Evolutionary conservation across 2,329 filamentous ascomycete genomes (phyloP), one percentile per base, ranked within the genome.

Genomic region (Hymenoscyphus linearis): DNA sequence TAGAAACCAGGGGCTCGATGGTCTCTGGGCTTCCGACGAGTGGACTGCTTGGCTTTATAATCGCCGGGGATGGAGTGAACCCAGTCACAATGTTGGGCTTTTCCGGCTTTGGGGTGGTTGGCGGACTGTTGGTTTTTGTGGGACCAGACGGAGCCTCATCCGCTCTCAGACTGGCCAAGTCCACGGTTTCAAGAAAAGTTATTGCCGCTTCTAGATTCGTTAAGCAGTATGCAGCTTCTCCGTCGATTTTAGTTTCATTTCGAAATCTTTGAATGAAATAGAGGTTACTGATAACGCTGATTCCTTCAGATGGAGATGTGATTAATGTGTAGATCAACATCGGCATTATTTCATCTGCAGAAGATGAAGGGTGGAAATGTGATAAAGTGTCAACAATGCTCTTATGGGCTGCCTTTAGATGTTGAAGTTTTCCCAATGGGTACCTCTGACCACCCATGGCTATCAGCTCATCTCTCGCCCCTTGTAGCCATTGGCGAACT

Each of bases 261-360:
- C 95, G 86, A 73, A 99, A 99, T 64, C 89, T 81, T 72, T 98
- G 93, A 67, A 98, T 92, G 73, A 98, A 99, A 68, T 89, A 86
- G n/a, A 96, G 80, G 73, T 99, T 96, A 78, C 93, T 98, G 71
- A 96, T 91, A 60, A 93, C 88, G 73, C 93, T 90, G 55, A 98
- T 87, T 36, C 87, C 85, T 74, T 95, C 90, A 0, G 93, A 89
- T 0, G 91, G 88, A 52, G 93, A 88, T 2, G 92, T 97, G 72
- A 99, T 96, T 63, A 99, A 83, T 0, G 92, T 91, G 77, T 96
- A 99, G 64, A 99, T 99, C 65, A 99, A 82, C 74, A 96, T 96
- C 0, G 95, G 95, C 74, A 99, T 86, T 59, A 99, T 96, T 76
- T 98, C 95, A 72, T 99, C 95, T 2, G 95, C 95, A 0, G 95